A percentile compares a stretch with the other conserved stretches of the same genome.
phyloP scores from a whole-genome alignment of 1,284 basidiomycete genomes.

The Apiotrichum brassicae region DNA sequence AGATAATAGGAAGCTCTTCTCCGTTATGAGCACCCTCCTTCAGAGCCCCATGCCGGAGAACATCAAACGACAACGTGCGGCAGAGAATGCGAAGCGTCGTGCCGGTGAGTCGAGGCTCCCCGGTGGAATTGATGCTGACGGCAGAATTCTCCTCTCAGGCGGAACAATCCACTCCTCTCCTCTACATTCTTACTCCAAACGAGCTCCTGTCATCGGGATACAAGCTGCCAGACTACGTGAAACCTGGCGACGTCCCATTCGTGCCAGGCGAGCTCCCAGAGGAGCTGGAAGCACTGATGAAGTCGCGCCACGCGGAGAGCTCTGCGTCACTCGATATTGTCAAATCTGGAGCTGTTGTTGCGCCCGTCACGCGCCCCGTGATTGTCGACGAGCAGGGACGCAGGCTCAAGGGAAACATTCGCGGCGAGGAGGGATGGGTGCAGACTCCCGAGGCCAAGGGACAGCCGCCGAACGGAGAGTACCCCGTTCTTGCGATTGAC shows the following conservation, averaged over 20 bases:
- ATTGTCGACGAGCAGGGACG: constrained; percentile 11
- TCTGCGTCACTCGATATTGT: neutral
- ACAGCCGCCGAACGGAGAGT: constrained; percentile 28
- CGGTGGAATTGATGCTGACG: too few species aligned
- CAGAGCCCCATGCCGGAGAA: constrained; percentile 65
- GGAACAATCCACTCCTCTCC: constrained; percentile 49
- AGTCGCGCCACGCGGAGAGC: neutral
- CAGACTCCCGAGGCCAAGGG: constrained; percentile 59
- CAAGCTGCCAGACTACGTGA: constrained; percentile 70
- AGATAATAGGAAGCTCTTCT: constrained; percentile 73
- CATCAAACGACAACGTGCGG: constrained; percentile 64
- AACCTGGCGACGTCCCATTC: constrained; percentile 30
- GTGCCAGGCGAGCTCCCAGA: constrained; percentile 27
- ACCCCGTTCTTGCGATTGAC: constrained; percentile 56
- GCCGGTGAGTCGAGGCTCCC: constrained; percentile 31
- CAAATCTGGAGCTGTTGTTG: neutral
- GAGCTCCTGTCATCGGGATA: constrained; percentile 90
- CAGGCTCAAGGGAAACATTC: constrained; percentile 49
- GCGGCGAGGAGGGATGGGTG: constrained; percentile 56
- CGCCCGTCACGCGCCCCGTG: neutral
- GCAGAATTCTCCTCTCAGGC: constrained; percentile 5
- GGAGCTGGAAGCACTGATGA: constrained; percentile 6
- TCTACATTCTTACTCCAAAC: constrained; percentile 67
- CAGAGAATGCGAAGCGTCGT: constrained; percentile 28
- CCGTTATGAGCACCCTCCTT: constrained; percentile 73